A percentile compares a stretch with the other conserved stretches of the same genome.
Conservation (phyloP, 371 early-diverging fungal species). For the Mycotypha africana region DNA sequence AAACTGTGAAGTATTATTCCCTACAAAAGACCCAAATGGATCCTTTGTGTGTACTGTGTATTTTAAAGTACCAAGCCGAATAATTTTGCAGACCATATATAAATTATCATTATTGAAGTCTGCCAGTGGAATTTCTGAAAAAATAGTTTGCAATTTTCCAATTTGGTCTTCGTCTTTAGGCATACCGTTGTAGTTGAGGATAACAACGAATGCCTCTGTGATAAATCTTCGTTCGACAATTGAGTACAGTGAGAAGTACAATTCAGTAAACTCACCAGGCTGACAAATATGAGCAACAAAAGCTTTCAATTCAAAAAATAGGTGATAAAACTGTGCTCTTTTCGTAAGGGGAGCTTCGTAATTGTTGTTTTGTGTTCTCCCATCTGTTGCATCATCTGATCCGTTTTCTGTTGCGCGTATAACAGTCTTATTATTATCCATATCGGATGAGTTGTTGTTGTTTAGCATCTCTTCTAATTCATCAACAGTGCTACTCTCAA, state of each 20-base stretch:
- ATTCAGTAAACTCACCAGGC: slow-evolving; percentile 58
- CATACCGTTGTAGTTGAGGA: slow-evolving; percentile 52
- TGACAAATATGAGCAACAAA: slow-evolving; percentile 63
- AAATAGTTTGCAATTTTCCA: slow-evolving; percentile 48
- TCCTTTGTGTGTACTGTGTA: slow-evolving; percentile 48
- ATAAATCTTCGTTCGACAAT: slow-evolving; percentile 41
- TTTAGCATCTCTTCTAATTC: not conserved
- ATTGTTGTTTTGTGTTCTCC: not conserved
- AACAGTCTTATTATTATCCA: not conserved
- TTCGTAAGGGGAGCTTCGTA: slow-evolving; percentile 10
- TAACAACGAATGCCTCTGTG: slow-evolving; percentile 60
- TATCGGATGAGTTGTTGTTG: not conserved
- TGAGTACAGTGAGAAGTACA: slow-evolving; percentile 63
- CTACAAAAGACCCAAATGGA: slow-evolving; percentile 11
- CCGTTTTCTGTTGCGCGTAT: not conserved
- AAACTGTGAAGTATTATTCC: slow-evolving; percentile 3
- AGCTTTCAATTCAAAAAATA: slow-evolving; percentile 58
- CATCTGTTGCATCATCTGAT: not conserved
- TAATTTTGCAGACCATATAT: slow-evolving; percentile 60
- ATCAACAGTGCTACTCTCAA: too few relatives aligned
- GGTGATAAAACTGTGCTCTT: slow-evolving; percentile 44
- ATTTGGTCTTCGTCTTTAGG: slow-evolving; percentile 51
- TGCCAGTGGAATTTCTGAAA: slow-evolving; percentile 50
- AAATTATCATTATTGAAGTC: slow-evolving; percentile 50
- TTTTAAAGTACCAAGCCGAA: slow-evolving; percentile 61